A percentile compares a stretch with the other conserved stretches of the same genome.
phyloP scores from a whole-genome alignment of 805 yeast species.

The Brettanomyces naardenensis region DNA sequence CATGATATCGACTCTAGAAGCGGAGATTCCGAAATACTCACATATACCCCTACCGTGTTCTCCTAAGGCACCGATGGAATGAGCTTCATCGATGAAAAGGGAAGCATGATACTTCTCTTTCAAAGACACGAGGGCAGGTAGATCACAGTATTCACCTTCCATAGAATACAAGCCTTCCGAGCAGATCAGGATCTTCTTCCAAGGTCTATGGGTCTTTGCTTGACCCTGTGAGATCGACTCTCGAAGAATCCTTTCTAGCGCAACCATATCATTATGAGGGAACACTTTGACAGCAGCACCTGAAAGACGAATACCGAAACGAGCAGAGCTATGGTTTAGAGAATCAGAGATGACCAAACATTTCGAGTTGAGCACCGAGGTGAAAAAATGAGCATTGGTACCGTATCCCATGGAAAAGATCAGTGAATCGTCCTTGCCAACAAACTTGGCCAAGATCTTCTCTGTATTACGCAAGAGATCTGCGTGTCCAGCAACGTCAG shows the following conservation, averaged over 20 bases:
- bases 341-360: conserved; percentile 92
- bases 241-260: conserved; percentile 66
- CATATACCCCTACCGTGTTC: conserved; percentile 91
- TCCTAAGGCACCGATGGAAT: conserved; percentile 98
- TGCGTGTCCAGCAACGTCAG: conserved; percentile 66
- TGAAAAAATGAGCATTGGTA: conserved; percentile 84
- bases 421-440: conserved; percentile 85
- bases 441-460: conserved; percentile 67
- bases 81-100: conserved; percentile 94
- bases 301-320: conserved; percentile 88
- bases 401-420: conserved; percentile 93
- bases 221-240: conserved; percentile 90
- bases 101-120: conserved; percentile 83
- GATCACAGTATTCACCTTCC: conserved; percentile 86
- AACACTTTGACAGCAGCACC: conserved; percentile 91
- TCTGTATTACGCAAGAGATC: conserved; percentile 73
- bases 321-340: conserved; percentile 89
- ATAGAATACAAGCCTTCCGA: conserved; percentile 90
- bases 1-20: conserved; percentile 69
- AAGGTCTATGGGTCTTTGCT: conserved; percentile 91
- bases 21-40: conserved; percentile 80
- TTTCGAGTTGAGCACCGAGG: conserved; percentile 75
- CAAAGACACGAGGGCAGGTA: conserved; percentile 66
- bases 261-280: conserved; percentile 84
- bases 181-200: conserved; percentile 79